Base-by-base conservation (phyloP, 148 eudicot species). In the Euryodendron excelsum region DNA sequence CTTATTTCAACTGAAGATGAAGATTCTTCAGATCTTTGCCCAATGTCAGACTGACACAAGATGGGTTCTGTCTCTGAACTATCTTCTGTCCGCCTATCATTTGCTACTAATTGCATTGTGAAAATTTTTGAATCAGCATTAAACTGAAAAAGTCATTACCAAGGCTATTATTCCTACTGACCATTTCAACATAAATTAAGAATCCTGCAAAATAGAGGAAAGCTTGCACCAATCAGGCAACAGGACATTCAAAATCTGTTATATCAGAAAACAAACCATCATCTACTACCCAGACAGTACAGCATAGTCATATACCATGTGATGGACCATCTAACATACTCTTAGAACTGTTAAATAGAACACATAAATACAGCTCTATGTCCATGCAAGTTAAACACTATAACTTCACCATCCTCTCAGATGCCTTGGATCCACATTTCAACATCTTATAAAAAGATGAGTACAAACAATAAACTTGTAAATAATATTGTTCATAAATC, bases 31-130 rank as follows among this genome's bases (percentile, higher is more conserved):
- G 82, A 78, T 75, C 86, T 88, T 71, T 85, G 88, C 13, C 58
- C 85, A 75, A 31, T 65, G 27, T 61, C 82, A 61, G 90, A 77
- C 79, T 83, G 88, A 71, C 84, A 66, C 80, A 96, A 89, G 79
- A 96, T 96, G 76, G 99, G 99, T 39, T 90, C 94, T 59, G 93
- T 90, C 89, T 96, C 99, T 67, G 93, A 91, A 84, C 77, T 76
- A 79, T 89, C 94, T 61, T 85, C 92, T 76, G 74, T 77, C 55
- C 37, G 90, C 82, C 78, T 86, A 69, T 83, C 94, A 89, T 85
- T 86, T 34, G 86, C 78, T 83, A 85, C 87, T 84, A 88, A 85
- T 83, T 89, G 98, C 96, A 93, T 95, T 82, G 85, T 83, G 80
- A 50, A 80, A 79, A 72, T 73, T 81, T 79, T 74, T 68, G 74